Base-by-base conservation (phyloP, 805 yeast genomes). In the Kuraishia floccosa region DNA sequence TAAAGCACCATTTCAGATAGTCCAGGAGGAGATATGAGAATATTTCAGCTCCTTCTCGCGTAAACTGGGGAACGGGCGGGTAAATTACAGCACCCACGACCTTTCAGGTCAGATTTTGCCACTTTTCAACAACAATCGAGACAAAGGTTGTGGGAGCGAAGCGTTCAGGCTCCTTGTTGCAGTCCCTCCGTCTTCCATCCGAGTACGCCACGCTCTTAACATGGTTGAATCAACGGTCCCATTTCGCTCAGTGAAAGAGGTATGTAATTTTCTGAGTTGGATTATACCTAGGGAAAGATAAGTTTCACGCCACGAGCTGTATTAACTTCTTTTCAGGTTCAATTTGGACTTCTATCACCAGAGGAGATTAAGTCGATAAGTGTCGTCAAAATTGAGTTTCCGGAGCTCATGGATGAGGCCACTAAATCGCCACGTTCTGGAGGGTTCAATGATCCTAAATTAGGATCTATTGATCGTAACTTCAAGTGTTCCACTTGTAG, bases 321-420 rank as follows among this genome's bases (percentile, higher is more conserved):
- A 15, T 14, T 27, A 9, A 12, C 21, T 18, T 25, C 30, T 28
- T 30, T 39, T 13, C 44, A 73, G 80, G 75, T 87, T 52, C 98
- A 91, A 66, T 93, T 91, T 66, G 98, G 99, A 39, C 76, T 91
- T 47, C 74, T 91, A 40, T 86, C 97, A 19, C 98, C 99, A 17
- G 98, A 91, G 63, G 98, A 91, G 66, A 70, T 80, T 40, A 81
- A 96, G 58, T 96, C 97, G 30, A 87, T 91, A 43, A 84, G 96
- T 39, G 98, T 93, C 37, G 97, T 96, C 26, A 91, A 91, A 53
- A 85, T 91, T 49, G 96, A 89, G 58, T 91, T 82, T 50, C 98
- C 99, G 15, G 99, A 91, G 60, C 91, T 96, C n/a, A 91, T 91
- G 95, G 98, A 91, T 56, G 96, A 87, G 56, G 75, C 95, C 24